phyloP scores from a whole-genome alignment of 2,329 filamentous ascomycete species.

The Gaeumannomyces sp. region DNA sequence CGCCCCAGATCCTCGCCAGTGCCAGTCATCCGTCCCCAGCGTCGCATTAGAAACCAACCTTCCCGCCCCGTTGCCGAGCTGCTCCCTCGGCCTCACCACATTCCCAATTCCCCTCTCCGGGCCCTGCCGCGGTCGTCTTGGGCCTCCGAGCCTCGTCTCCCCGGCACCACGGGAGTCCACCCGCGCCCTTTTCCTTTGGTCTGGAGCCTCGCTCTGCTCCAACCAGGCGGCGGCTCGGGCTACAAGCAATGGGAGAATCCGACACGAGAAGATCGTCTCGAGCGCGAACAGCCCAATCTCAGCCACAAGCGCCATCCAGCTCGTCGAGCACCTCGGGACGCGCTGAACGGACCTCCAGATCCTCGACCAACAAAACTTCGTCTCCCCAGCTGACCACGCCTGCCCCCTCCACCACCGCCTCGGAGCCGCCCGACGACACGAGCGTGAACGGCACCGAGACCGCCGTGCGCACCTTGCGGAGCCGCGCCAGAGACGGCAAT shows the following conservation, averaged over 20 bases:
- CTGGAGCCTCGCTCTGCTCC: neutral
- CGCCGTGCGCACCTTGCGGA: conserved; percentile 68
- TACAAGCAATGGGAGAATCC: conserved; percentile 51
- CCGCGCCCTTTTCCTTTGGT: neutral
- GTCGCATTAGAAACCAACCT: conserved; percentile 9
- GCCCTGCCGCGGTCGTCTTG: neutral
- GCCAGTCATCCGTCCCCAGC: neutral
- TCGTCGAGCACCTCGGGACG: conserved; percentile 70
- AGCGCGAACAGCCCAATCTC: conserved; percentile 72
- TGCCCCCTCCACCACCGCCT: conserved; percentile 61
- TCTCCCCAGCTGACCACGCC: conserved; percentile 66
- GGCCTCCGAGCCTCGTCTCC: neutral
- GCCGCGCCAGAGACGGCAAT: conserved; percentile 53
- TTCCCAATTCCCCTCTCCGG: conserved; percentile 5
- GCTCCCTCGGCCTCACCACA: conserved; percentile 24
- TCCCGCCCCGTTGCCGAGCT: conserved; percentile 14
- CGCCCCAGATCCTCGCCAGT: neutral
- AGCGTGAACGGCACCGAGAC: conserved; percentile 52
- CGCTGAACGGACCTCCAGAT: conserved; percentile 66
- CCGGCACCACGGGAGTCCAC: neutral
- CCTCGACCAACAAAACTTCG: conserved; percentile 65
- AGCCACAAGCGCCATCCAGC: conserved; percentile 70
- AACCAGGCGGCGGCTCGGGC: conserved; percentile 24
- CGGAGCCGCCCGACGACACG: conserved; percentile 59
- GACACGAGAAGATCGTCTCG: conserved; percentile 85